phyloP scores from a whole-genome alignment of 1,139 yeast species.

The Suzukiozyma palmioleophila region DNA sequence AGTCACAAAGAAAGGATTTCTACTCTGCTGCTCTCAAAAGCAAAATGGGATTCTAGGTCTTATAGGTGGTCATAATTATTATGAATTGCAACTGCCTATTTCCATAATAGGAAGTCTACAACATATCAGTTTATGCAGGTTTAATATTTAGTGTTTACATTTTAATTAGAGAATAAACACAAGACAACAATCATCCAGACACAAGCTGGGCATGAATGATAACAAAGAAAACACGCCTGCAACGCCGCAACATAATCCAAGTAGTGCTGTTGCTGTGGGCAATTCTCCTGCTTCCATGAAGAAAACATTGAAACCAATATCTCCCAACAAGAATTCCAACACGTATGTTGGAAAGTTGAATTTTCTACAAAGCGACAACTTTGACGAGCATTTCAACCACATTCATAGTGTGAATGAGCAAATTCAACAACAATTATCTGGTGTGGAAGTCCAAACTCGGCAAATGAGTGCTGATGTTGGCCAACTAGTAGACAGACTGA shows the following conservation, averaged over 20 bases:
- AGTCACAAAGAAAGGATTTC: constrained; percentile 46
- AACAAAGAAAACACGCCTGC: constrained; percentile 9
- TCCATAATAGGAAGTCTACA: neutral
- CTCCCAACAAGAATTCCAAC: constrained; percentile 21
- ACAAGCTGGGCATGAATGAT: constrained; percentile 2
- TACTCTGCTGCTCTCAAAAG: constrained; percentile 50
- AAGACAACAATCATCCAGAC: neutral
- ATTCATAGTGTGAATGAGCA: constrained; percentile 25
- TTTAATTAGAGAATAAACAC: neutral
- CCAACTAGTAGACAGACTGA: constrained; percentile 38
- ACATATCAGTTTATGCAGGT: neutral
- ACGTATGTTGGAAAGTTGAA: constrained; percentile 20
- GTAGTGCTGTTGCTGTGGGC: neutral
- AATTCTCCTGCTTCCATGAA: constrained; percentile 9
- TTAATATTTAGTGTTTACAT: neutral
- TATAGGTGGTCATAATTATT: too few relatives aligned
- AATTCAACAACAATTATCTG: constrained; percentile 26
- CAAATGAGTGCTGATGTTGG: constrained; percentile 35
- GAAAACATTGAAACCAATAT: constrained; percentile 21
- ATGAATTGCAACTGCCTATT: too few relatives aligned
- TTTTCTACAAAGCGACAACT: constrained; percentile 26
- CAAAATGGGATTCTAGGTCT: constrained; percentile 51
- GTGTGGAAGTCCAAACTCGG: constrained; percentile 30
- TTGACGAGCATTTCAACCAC: constrained; percentile 28
- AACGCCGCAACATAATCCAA: constrained; percentile 5